phyloP scores from a whole-genome alignment of 306 rosid species.

The Rosa multiflora region DNA sequence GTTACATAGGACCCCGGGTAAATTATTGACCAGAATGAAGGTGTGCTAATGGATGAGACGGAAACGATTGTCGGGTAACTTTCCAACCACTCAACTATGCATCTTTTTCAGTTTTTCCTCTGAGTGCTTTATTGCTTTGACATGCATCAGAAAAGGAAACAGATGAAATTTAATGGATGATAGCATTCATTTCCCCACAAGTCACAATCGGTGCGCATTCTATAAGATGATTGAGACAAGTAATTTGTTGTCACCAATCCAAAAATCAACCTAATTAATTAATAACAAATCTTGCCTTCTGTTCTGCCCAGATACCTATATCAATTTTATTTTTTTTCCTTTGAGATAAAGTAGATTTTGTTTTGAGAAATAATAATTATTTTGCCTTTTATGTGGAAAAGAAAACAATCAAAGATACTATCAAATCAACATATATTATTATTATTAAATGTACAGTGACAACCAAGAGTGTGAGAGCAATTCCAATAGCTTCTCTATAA shows the following conservation, averaged over 20 bases:
- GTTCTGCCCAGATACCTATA: not conserved
- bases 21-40: not conserved
- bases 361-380: too few species aligned
- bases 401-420: too few species aligned
- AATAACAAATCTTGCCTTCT: not conserved
- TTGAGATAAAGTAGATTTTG: too few species aligned
- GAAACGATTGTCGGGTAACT: not conserved
- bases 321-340: too few species aligned
- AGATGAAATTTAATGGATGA: not conserved
- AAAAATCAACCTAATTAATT: not conserved
- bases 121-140: not conserved
- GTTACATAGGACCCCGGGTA: not conserved
- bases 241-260: not conserved
- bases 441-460: too few species aligned
- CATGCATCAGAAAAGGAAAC: not conserved
- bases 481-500: too few species aligned
- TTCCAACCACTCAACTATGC: not conserved
- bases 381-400: too few species aligned
- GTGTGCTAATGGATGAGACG: not conserved
- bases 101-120: not conserved
- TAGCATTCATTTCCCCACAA: not conserved
- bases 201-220: slow-evolving; percentile 9
- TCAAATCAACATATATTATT: too few species aligned
- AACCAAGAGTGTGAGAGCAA: too few species aligned
- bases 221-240: not conserved